phyloP scores from a whole-genome alignment of 2,329 filamentous ascomycete species.

The Alternaria conjuncta region DNA sequence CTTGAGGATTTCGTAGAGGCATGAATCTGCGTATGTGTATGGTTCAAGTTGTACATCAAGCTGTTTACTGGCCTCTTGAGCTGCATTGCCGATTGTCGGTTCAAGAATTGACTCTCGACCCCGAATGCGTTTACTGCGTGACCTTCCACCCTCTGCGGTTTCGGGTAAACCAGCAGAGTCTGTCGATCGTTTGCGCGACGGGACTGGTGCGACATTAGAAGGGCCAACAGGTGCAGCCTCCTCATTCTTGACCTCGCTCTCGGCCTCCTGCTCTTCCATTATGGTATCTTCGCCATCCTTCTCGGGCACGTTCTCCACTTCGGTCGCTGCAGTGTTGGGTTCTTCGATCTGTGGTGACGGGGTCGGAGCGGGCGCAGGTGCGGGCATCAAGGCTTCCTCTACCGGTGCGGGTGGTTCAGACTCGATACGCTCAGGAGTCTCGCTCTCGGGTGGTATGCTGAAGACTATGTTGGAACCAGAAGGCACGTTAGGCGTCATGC shows the following conservation, averaged over 20 bases:
- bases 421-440: conserved; percentile 25
- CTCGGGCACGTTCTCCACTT: background rate
- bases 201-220: conserved; percentile 46
- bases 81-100: conserved; percentile 52
- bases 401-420: conserved; percentile 4
- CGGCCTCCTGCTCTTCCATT: conserved; percentile 29
- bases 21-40: conserved; percentile 63
- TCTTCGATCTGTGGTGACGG: conserved; percentile 9
- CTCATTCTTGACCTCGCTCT: conserved; percentile 19
- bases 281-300: conserved; percentile 23
- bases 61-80: conserved; percentile 61
- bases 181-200: conserved; percentile 65
- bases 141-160: conserved; percentile 61
- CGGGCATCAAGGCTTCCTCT: conserved; percentile 10
- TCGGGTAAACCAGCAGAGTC: conserved; percentile 66
- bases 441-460: conserved; percentile 45
- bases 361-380: conserved; percentile 13
- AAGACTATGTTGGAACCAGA: conserved; percentile 53
- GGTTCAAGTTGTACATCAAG: conserved; percentile 62
- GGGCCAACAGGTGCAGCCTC: conserved; percentile 18
- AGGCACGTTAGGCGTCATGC: conserved; percentile 29
- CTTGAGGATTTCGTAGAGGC: conserved; percentile 61
- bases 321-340: background rate
- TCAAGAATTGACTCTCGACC: conserved; percentile 64
- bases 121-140: conserved; percentile 66